A percentile compares a stretch with the other conserved stretches of the same genome.
phyloP scores from a whole-genome alignment of 306 rosid species.

The Pyrus betulifolia region DNA sequence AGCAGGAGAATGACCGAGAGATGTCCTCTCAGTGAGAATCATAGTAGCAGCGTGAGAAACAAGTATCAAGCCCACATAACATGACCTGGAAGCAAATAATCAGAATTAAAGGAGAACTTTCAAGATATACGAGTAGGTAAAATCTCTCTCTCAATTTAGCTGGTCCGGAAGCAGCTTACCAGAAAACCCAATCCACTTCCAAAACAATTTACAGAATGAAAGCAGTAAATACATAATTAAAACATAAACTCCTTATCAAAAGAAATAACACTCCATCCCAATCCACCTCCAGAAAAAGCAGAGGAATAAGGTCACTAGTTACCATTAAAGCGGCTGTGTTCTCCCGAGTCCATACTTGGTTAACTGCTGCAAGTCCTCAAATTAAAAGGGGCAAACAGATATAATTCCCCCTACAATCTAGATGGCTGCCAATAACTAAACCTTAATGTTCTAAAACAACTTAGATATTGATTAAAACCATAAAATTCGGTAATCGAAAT shows the following conservation, averaged over 20 bases:
- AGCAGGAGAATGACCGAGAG: neutral
- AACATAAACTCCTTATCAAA: neutral
- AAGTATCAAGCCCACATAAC: slow-evolving; percentile 56
- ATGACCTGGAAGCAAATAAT: slow-evolving; percentile 48
- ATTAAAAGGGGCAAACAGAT: neutral
- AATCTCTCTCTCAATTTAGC: neutral
- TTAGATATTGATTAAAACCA: neutral
- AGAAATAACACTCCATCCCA: slow-evolving; percentile 5
- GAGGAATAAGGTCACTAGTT: slow-evolving; percentile 3
- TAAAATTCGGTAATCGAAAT: neutral
- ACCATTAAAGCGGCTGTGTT: slow-evolving; percentile 40
- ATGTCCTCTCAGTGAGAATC: neutral
- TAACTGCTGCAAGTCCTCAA: slow-evolving; percentile 26
- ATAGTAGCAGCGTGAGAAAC: neutral
- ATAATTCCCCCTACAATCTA: neutral
- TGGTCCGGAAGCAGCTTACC: slow-evolving; percentile 31
- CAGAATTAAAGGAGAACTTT: slow-evolving; percentile 2
- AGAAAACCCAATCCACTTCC: slow-evolving; percentile 44
- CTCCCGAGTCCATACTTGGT: slow-evolving; percentile 19
- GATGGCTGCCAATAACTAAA: neutral
- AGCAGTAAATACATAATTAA: neutral
- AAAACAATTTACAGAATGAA: neutral
- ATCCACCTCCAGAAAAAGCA: neutral
- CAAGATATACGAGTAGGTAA: slow-evolving; percentile 7
- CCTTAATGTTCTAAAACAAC: neutral